Evolutionary conservation across 371 early-diverging fungal genomes (phyloP).

Genomic region (Mucor mucedo): DNA sequence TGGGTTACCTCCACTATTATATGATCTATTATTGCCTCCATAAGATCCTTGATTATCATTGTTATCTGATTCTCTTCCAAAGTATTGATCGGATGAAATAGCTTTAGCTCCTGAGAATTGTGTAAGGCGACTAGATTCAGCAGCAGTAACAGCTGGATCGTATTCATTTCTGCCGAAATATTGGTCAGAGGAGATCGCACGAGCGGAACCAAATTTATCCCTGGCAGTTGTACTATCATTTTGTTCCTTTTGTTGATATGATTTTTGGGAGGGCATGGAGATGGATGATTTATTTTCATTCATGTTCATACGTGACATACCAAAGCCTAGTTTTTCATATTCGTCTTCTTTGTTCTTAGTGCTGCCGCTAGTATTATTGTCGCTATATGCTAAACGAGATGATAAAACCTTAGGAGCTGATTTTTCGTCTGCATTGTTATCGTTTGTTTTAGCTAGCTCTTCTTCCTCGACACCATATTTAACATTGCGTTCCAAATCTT

Average conservation of each 20-base stretch:
- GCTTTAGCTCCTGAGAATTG: constrained; percentile 76
- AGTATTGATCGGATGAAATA: constrained; percentile 84
- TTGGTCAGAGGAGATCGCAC: constrained; percentile 88
- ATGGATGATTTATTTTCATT: constrained; percentile 13
- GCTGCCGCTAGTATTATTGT: constrained; percentile 9
- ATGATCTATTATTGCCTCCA: constrained; percentile 9
- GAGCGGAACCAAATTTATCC: constrained; percentile 77
- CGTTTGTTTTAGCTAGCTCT: constrained; percentile 2
- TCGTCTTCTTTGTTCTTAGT: constrained; percentile 42
- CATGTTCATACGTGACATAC: constrained; percentile 66
- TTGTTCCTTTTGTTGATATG: constrained; percentile 21
- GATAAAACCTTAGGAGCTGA: constrained; percentile 19
- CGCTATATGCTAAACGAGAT: constrained; percentile 31
- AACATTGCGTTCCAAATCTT: constrained; percentile 78
- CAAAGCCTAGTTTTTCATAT: constrained; percentile 82
- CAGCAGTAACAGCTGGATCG: constrained; percentile 66
- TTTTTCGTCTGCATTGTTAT: not conserved
- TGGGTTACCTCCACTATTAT: not conserved
- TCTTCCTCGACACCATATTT: constrained; percentile 67
- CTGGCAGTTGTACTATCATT: constrained; percentile 50
- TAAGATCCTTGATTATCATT: constrained; percentile 12
- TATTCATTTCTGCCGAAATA: constrained; percentile 85
- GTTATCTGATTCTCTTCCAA: constrained; percentile 70
- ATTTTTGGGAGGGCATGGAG: constrained; percentile 26
- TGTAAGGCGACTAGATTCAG: constrained; percentile 66